Percentiles rank a stretch among this genome's conserved stretches.
Conservation (phyloP, 345 rosid species). For the Syzygium aqueum region DNA sequence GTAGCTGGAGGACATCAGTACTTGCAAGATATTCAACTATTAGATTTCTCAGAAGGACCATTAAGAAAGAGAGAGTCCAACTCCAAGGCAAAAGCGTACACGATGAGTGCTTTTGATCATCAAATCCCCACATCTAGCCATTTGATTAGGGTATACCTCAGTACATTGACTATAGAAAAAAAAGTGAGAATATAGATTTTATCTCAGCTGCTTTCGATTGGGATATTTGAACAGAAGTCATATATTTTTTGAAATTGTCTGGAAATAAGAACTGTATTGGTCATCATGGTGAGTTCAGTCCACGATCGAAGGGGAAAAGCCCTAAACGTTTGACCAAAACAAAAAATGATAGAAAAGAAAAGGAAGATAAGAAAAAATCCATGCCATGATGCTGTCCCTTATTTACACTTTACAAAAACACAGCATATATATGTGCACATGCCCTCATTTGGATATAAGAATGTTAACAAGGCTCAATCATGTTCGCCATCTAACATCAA, state of each 20-base stretch:
- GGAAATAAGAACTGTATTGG: not conserved
- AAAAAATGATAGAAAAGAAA: not conserved
- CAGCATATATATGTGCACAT: not conserved
- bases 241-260: not conserved
- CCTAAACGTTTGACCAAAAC: not conserved
- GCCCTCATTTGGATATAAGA: not conserved
- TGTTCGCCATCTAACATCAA: not conserved
- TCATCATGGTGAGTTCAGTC: not conserved
- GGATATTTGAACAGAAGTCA: not conserved
- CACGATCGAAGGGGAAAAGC: not conserved
- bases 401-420: not conserved
- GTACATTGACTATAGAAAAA: not conserved
- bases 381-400: not conserved
- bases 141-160: not conserved
- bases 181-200: not conserved
- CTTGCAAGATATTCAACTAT: not conserved
- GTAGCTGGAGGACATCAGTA: not conserved
- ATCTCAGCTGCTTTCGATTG: not conserved
- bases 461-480: not conserved
- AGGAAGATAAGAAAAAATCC: not conserved
- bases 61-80: not conserved
- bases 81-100: not conserved
- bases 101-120: not conserved
- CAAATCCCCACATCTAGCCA: not conserved
- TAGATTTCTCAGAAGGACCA: not conserved